Conservation (phyloP, 2,329 filamentous ascomycete species). For the Colletotrichum tropicicola region DNA sequence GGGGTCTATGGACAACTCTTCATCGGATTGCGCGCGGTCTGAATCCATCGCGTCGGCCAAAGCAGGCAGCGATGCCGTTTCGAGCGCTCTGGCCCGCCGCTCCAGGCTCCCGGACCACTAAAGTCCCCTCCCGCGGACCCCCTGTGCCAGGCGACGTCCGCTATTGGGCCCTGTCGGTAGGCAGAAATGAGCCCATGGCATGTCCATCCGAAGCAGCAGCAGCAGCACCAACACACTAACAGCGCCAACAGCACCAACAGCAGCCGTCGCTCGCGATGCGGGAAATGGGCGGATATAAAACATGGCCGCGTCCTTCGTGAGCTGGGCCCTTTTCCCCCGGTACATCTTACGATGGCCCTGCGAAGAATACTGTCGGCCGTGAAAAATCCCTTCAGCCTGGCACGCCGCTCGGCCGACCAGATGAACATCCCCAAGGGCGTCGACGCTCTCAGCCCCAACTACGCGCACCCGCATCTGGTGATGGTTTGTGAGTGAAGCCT, state of each 20-base stretch:
- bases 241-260: not conserved
- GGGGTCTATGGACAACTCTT: too few species aligned
- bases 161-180: too few species aligned
- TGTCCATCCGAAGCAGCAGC: too few species aligned
- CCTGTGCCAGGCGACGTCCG: not conserved
- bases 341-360: not conserved
- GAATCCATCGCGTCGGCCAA: not conserved
- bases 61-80: not conserved
- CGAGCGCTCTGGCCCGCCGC: not conserved
- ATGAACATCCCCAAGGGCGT: slow-evolving; percentile 4
- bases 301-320: not conserved
- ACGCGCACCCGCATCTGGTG: slow-evolving; percentile 12
- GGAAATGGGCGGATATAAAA: not conserved
- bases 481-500: slow-evolving; percentile 4
- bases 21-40: not conserved
- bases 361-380: not conserved
- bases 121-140: too few species aligned
- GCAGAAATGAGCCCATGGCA: too few species aligned
- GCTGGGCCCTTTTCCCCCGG: not conserved
- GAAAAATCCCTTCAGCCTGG: not conserved
- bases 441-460: slow-evolving; percentile 1
- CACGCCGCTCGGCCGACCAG: too few species aligned
- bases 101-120: not conserved
- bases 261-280: too few species aligned
- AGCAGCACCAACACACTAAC: not conserved